Percentiles rank a stretch among this genome's conserved stretches.
These are phyloP conservation scores for Rubus idaeus DNA, from an alignment of 306 rosid species.

Conservation along the genomic window DNA sequence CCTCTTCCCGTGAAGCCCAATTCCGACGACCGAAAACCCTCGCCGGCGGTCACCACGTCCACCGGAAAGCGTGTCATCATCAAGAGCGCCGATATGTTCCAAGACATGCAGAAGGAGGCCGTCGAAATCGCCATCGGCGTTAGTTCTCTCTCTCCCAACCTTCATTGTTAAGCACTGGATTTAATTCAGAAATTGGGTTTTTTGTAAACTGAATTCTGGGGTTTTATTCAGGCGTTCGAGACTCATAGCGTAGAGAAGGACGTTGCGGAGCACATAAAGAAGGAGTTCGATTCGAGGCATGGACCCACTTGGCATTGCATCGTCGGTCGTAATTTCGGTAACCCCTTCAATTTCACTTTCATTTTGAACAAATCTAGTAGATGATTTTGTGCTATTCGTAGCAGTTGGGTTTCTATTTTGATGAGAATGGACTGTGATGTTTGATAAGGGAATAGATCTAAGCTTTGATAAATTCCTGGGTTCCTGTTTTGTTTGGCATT, in stretches of 20 bases:
- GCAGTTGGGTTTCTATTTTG: not conserved
- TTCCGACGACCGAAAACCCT: slow-evolving; percentile 74
- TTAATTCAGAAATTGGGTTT: not conserved
- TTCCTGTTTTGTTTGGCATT: not conserved
- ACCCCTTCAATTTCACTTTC: slow-evolving; percentile 1
- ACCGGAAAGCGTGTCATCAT: slow-evolving; percentile 68
- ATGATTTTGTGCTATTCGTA: not conserved
- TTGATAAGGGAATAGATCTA: slow-evolving; percentile 38
- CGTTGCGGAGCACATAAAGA: slow-evolving; percentile 87
- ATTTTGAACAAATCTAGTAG: slow-evolving; percentile 8
- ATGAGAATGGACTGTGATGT: slow-evolving; percentile 17
- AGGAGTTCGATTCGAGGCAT: slow-evolving; percentile 84
- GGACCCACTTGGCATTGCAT: slow-evolving; percentile 99
- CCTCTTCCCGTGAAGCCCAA: slow-evolving; percentile 42
- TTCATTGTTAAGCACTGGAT: not conserved
- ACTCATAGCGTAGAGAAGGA: slow-evolving; percentile 83
- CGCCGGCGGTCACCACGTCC: slow-evolving; percentile 33
- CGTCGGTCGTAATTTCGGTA: slow-evolving; percentile 97
- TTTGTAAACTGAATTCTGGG: not conserved
- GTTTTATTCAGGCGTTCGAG: slow-evolving; percentile 76
- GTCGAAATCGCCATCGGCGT: slow-evolving; percentile 87
- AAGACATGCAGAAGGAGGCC: slow-evolving; percentile 88
- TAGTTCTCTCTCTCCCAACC: slow-evolving; percentile 19
- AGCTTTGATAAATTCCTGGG: slow-evolving; percentile 1
- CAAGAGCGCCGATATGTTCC: slow-evolving; percentile 89